Conservation (phyloP, 352 stramenopile species). For the Phytopythium boreale region DNA sequence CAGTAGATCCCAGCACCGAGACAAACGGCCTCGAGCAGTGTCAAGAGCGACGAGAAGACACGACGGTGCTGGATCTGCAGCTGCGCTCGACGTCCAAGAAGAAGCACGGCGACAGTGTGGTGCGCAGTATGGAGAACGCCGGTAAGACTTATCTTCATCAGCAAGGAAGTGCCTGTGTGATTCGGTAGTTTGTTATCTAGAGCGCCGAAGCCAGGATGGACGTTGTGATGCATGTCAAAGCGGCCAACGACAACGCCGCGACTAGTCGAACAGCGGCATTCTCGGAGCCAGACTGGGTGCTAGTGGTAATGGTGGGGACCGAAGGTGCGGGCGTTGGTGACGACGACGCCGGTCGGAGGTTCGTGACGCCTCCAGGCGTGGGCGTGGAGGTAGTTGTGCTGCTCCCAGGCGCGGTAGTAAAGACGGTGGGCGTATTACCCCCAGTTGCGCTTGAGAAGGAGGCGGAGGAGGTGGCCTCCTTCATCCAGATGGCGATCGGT, state of each 20-base stretch:
- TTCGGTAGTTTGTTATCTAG: no score
- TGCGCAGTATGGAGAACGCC: constrained; percentile 94
- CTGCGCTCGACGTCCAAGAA: constrained; percentile 94
- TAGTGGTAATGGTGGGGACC: neutral
- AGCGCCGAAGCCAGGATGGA: no score
- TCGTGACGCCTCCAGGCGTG: neutral
- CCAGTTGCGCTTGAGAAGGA: no score
- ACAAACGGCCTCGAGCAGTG: constrained; percentile 40
- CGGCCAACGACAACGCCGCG: no score
- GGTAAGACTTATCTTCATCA: no score
- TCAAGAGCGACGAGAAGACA: constrained; percentile 60
- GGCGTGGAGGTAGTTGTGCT: neutral
- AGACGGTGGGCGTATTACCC: no score
- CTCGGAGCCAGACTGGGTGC: neutral
- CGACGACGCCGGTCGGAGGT: neutral
- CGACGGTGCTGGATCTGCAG: constrained; percentile 94
- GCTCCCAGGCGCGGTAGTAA: no score
- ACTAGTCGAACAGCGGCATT: no score
- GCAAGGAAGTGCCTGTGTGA: no score
- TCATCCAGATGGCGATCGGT: neutral
- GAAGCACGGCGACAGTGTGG: constrained; percentile 88
- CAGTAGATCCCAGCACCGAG: no score
- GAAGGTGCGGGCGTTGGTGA: neutral
- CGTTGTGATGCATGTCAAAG: no score
- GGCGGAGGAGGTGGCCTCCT: no score